Evolutionary conservation across 768 basidiomycete genomes (phyloP).

Genomic region (Neoboletus brunneissimus): DNA sequence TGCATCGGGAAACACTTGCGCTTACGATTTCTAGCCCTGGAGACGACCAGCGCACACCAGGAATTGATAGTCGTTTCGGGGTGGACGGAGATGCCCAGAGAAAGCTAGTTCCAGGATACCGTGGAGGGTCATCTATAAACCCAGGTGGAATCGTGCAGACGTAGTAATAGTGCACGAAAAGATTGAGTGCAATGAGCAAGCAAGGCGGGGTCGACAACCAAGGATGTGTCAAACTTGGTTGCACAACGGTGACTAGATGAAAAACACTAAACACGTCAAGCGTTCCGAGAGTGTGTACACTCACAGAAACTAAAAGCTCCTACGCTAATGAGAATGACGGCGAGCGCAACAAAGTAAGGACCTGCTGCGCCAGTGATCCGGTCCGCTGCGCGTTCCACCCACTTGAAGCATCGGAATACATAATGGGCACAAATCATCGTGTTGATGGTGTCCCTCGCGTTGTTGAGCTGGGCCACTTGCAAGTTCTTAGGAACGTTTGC

Average conservation of each 20-base stretch:
- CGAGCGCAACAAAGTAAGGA: conserved; percentile 85
- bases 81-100: conserved; percentile 53
- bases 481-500: background rate
- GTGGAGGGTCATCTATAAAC: conserved; percentile 61
- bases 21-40: conserved; percentile 47
- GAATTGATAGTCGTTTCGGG: conserved; percentile 20
- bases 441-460: background rate
- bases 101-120: conserved; percentile 37
- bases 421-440: conserved; percentile 29
- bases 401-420: conserved; percentile 58
- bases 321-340: conserved; percentile 61
- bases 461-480: too few relatives aligned
- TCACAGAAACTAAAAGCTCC: conserved; percentile 81
- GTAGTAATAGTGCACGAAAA: conserved; percentile 81
- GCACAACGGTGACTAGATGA: conserved; percentile 71
- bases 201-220: conserved; percentile 65
- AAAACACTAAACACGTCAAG: background rate
- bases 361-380: conserved; percentile 86
- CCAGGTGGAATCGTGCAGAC: conserved; percentile 81
- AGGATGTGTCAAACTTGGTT: conserved; percentile 58
- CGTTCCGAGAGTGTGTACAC: conserved; percentile 29
- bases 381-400: conserved; percentile 72
- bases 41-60: conserved; percentile 50
- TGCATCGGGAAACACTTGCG: conserved; percentile 58
- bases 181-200: conserved; percentile 71